Conservation (phyloP, 2,329 filamentous ascomycete species). For the Aspergillus hortae region DNA sequence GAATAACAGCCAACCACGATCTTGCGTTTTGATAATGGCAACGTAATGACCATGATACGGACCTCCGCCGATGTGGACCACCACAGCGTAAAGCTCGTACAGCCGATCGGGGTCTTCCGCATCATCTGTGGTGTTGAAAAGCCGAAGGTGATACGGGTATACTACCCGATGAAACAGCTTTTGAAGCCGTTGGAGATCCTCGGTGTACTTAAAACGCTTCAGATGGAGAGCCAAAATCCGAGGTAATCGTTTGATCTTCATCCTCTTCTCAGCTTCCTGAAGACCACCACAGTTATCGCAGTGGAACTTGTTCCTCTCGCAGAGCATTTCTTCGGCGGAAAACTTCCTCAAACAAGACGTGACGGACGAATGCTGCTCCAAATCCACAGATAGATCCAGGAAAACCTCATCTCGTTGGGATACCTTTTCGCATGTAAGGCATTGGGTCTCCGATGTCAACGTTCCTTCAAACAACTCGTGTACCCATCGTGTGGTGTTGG, state of each 20-base stretch:
- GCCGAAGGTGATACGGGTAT: conserved; percentile 91
- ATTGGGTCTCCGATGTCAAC: conserved; percentile 92
- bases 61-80: conserved; percentile 94
- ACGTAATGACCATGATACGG: conserved; percentile 98
- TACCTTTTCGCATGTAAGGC: conserved; percentile 90
- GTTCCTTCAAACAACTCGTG: conserved; percentile 96
- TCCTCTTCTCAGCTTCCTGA: conserved; percentile 96
- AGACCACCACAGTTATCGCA: conserved; percentile 95
- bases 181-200: conserved; percentile 87
- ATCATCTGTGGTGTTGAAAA: conserved; percentile 97
- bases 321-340: conserved; percentile 97
- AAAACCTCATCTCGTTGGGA: conserved; percentile 96
- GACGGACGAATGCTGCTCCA: conserved; percentile 92
- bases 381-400: conserved; percentile 89
- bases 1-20: conserved; percentile 92
- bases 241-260: conserved; percentile 96
- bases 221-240: conserved; percentile 88
- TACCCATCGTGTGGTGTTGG: conserved; percentile 79
- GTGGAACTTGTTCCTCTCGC: conserved; percentile 97
- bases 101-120: conserved; percentile 88
- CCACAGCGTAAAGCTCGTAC: conserved; percentile 95
- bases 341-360: conserved; percentile 94
- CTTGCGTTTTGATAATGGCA: conserved; percentile 94
- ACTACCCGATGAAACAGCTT: conserved; percentile 97
- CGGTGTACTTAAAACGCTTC: conserved; percentile 98